Evolutionary conservation across 352 stramenopile species (phyloP).

Genomic region (Globisporangium solare): DNA sequence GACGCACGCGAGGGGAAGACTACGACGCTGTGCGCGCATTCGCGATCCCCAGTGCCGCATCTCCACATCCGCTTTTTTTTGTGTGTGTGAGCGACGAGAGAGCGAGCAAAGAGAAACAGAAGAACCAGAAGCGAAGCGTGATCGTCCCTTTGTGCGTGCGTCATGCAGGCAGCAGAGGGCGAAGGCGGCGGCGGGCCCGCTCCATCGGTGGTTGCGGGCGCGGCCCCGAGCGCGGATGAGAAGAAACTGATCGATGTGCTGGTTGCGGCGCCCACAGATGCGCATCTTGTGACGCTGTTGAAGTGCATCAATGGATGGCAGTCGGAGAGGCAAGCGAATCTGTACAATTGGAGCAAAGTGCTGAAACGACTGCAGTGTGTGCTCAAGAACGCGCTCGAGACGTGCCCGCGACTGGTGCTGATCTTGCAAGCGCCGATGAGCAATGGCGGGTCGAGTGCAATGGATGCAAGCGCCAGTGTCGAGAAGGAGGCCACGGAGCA

Average conservation of each 20-base stretch:
- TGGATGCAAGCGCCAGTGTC: constrained; percentile 13
- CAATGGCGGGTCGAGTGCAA: background rate
- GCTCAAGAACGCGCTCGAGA: constrained; percentile 34
- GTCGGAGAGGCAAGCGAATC: constrained; percentile 74
- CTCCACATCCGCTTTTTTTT: too few species aligned
- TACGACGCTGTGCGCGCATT: background rate
- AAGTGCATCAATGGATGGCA: constrained; percentile 72
- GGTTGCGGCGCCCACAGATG: constrained; percentile 30
- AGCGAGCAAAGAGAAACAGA: background rate
- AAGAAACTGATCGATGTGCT: constrained; percentile 60
- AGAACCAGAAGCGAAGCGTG: background rate
- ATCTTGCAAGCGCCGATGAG: constrained; percentile 10
- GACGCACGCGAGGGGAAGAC: background rate
- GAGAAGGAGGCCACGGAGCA: constrained; percentile 45
- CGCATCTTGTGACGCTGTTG: constrained; percentile 49
- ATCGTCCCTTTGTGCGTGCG: background rate
- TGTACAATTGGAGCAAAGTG: constrained; percentile 62
- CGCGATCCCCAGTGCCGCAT: too few species aligned
- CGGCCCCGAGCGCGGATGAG: constrained; percentile 38
- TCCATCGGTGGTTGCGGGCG: background rate
- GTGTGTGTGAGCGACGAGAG: too few species aligned
- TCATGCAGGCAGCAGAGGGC: constrained; percentile 13
- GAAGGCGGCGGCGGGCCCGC: background rate
- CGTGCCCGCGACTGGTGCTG: constrained; percentile 42
- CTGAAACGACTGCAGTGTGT: constrained; percentile 51